Percentiles rank a stretch among this genome's conserved stretches.
phyloP scores from a whole-genome alignment of 1,284 basidiomycete species.

The Heliocybe sulcata region DNA sequence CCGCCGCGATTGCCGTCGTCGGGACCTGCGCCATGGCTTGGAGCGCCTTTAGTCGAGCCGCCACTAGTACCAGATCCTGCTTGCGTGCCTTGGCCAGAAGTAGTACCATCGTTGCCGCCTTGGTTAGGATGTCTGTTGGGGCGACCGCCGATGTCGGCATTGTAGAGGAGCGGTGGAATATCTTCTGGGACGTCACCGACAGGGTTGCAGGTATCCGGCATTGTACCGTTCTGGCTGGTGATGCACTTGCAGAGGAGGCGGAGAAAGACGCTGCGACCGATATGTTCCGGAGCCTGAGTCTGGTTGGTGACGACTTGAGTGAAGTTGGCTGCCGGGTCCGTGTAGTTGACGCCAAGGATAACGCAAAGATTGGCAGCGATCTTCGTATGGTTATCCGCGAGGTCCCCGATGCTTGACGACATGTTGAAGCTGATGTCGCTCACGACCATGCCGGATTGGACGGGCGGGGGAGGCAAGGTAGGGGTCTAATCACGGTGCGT shows the following conservation, averaged over 20 bases:
- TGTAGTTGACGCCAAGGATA: conserved; percentile 1
- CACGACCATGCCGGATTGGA: neutral
- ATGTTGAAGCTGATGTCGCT: conserved; percentile 4
- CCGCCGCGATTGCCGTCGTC: neutral
- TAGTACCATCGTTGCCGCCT: neutral
- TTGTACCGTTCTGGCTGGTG: neutral
- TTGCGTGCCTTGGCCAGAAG: neutral
- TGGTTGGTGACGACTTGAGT: neutral
- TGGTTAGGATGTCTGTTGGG: too few species aligned
- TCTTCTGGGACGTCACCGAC: neutral
- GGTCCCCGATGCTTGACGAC: conserved; percentile 2
- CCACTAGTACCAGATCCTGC: neutral
- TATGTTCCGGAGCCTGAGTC: neutral
- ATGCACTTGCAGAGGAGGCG: conserved; percentile 2
- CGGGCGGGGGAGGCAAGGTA: too few species aligned
- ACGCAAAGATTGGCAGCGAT: neutral
- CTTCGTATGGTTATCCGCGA: conserved; percentile 6
- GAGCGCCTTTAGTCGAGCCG: neutral
- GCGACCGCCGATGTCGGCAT: neutral
- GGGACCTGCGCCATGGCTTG: neutral
- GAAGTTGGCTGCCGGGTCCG: conserved; percentile 1
- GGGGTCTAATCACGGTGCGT: too few species aligned
- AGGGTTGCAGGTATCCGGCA: neutral
- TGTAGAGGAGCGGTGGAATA: neutral
- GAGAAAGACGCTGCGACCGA: neutral